A percentile compares a stretch with the other conserved stretches of the same genome.
Evolutionary conservation across 2,329 filamentous ascomycete genomes (phyloP).

Genomic region (Fusarium illudens): DNA sequence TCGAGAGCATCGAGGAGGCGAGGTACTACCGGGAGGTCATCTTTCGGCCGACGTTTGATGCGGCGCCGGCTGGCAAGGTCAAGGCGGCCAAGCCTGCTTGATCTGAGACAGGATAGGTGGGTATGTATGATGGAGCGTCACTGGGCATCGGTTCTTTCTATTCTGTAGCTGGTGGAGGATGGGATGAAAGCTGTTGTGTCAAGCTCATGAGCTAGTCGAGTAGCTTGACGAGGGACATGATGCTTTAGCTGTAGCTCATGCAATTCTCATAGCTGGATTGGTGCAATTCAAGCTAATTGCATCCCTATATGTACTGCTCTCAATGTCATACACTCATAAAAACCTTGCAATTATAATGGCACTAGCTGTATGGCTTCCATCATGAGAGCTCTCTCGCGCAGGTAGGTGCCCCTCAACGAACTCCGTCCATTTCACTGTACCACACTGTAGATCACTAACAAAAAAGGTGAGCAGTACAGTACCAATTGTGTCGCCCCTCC

Average conservation of each 20-base stretch:
- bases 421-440: neutral
- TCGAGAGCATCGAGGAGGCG: conserved; percentile 95
- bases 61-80: conserved; percentile 31
- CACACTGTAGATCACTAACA: conserved; percentile 10
- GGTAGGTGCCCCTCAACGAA: conserved; percentile 16
- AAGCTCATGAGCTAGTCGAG: conserved; percentile 3
- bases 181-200: neutral
- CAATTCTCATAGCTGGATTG: neutral
- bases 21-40: conserved; percentile 79
- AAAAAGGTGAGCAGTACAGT: conserved; percentile 27
- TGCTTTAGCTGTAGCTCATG: neutral
- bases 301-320: neutral
- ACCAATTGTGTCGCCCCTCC: conserved; percentile 34
- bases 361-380: conserved; percentile 1
- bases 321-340: neutral
- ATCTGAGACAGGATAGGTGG: conserved; percentile 2
- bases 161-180: neutral
- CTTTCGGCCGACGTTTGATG: conserved; percentile 58
- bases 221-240: neutral
- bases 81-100: conserved; percentile 23
- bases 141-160: neutral
- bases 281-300: neutral
- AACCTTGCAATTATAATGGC: neutral
- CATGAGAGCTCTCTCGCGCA: conserved; percentile 17
- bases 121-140: too few species aligned